Evolutionary conservation across 2,329 filamentous ascomycete species (phyloP).

Genomic region (Ascomycota sp.): DNA sequence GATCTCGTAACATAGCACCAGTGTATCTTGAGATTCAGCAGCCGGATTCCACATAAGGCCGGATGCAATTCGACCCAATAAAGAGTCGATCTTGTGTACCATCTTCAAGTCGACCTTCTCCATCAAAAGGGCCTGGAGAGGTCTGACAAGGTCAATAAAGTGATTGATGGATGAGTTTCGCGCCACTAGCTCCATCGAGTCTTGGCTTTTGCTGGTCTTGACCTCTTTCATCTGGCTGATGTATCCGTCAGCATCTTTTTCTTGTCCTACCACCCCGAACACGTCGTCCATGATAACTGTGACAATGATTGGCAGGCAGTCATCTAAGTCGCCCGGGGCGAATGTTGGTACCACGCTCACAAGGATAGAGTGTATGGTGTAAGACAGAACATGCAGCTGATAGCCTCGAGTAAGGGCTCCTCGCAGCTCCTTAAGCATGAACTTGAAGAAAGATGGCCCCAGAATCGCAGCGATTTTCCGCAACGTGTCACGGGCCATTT

Average conservation of each 20-base stretch:
- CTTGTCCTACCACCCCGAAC: constrained; percentile 77
- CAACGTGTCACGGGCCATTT: constrained; percentile 76
- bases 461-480: constrained; percentile 65
- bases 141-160: constrained; percentile 56
- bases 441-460: constrained; percentile 68
- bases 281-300: constrained; percentile 91
- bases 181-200: constrained; percentile 86
- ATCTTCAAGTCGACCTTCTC: constrained; percentile 72
- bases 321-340: constrained; percentile 68
- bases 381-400: constrained; percentile 87
- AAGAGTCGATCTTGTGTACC: constrained; percentile 75
- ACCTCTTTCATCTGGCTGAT: constrained; percentile 92
- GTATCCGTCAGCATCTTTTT: constrained; percentile 95
- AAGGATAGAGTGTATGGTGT: constrained; percentile 81
- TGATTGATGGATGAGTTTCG: constrained; percentile 58
- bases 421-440: constrained; percentile 80
- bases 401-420: constrained; percentile 70
- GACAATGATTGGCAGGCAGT: constrained; percentile 62
- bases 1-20: constrained; percentile 92
- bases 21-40: constrained; percentile 56
- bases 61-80: constrained; percentile 63
- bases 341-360: constrained; percentile 54
- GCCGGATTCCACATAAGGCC: constrained; percentile 69
- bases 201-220: constrained; percentile 93
- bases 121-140: constrained; percentile 56